These are phyloP conservation scores for Candida anglica DNA, from an alignment of 805 yeast species.

Conservation along the genomic window DNA sequence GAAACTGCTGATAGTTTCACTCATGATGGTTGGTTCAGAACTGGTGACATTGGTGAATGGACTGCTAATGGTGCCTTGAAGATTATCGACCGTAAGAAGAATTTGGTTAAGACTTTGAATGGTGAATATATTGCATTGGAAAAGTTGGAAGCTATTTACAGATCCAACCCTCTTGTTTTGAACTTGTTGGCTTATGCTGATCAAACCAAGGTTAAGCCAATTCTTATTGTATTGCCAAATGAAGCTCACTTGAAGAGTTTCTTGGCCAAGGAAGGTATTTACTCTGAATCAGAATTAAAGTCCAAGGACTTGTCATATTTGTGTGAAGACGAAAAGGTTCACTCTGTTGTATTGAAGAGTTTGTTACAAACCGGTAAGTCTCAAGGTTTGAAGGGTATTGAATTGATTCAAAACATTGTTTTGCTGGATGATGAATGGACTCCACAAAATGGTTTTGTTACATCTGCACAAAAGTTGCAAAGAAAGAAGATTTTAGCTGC, in stretches of 20 bases:
- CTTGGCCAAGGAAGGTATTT: conserved; percentile 48
- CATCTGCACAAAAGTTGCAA: conserved; percentile 95
- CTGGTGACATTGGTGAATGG: conserved; percentile 98
- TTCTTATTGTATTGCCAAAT: conserved; percentile 85
- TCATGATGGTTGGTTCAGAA: conserved; percentile 89
- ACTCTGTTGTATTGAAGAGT: conserved; percentile 49
- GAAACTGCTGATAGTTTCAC: conserved; percentile 75
- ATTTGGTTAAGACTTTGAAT: conserved; percentile 89
- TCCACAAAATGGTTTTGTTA: conserved; percentile 89
- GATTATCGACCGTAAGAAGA: conserved; percentile 92
- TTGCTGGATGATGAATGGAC: conserved; percentile 94
- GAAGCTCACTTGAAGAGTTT: conserved; percentile 55
- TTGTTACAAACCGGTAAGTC: conserved; percentile 71
- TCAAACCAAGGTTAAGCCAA: conserved; percentile 79
- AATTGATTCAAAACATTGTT: conserved; percentile 74
- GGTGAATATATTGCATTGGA: conserved; percentile 98
- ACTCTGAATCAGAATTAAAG: conserved; percentile 46
- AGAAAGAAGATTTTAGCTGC: conserved; percentile 80
- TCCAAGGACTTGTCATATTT: conserved; percentile 45
- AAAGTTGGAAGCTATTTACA: conserved; percentile 85
- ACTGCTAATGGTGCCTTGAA: conserved; percentile 71
- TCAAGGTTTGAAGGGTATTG: conserved; percentile 83
- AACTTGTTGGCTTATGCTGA: conserved; percentile 95
- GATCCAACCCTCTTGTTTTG: conserved; percentile 71
- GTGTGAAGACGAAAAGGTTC: conserved; percentile 54